Base-by-base conservation (phyloP, 2,329 filamentous ascomycete genomes). In the Zymoseptoria pseudotritici region DNA sequence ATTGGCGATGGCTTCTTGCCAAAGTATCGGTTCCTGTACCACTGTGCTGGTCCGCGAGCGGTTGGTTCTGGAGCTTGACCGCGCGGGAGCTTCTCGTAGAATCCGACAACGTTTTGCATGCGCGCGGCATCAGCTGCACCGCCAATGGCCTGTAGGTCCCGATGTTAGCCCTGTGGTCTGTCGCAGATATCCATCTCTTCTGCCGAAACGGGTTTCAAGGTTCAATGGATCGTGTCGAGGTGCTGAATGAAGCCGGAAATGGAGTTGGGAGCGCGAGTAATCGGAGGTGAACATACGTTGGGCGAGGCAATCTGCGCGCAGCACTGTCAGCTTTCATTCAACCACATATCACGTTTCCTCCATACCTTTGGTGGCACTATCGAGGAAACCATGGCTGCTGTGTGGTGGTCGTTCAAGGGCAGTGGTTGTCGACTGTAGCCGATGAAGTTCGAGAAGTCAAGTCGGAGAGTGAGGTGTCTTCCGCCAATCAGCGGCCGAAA, bases 1-100 rank as follows among this genome's bases (percentile, higher is more conserved):
- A 86, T 88, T 71, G 80, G 88, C 65, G 89, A 90, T 66, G 90
- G 78, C 77, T 97, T 97, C 83, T 96, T 93, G 80, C 92, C 92
- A 76, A 99, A 96, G 85, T 99, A 92, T 67, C 80, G 79, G 68
- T 79, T 79, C 76, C 94, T 90, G 84, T 99, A 99, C 78, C 90
- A 85, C 73, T 87, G 89, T 72, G 96, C 79, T 63, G 96, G 81
- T 71, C 94, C 93, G 74, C 86, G 89, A 68, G 88, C 79, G 84
- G 96, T 86, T 70, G 85, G 78, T 78, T 91, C 86, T 72, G 94
- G 92, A 73, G 92, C 92, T 70, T 90, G 79, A 71, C 94, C 95
- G 74, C 92, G 91, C 75, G 95, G 94, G 62, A 99, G 91, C 80
- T 93, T 95, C 83, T 95, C 91, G 85, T 99, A 99, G 85, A 99